These are phyloP conservation scores for Claviceps pazoutovae DNA, from an alignment of 2,329 filamentous ascomycete genomes.

Conservation along the genomic window DNA sequence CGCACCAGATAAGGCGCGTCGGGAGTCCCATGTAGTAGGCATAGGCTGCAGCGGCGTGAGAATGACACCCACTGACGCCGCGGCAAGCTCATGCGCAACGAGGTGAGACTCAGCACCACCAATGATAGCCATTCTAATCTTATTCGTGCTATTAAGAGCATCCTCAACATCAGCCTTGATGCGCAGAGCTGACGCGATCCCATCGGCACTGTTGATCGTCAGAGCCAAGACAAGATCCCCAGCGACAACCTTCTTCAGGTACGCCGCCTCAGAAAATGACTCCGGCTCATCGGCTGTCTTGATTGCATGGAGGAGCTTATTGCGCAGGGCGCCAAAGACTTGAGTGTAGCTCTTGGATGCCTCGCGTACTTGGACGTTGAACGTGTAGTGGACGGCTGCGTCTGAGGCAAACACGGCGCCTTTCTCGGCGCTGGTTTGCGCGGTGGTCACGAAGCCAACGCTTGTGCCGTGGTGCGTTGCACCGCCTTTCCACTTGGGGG, in stretches of 20 bases:
- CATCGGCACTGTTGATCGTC: constrained; percentile 48
- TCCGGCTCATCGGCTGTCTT: constrained; percentile 19
- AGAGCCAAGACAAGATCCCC: constrained; percentile 42
- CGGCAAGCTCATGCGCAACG: constrained; percentile 42
- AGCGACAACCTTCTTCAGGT: constrained; percentile 37
- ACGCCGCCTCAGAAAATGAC: constrained; percentile 33
- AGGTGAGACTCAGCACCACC: constrained; percentile 51
- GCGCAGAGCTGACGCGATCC: constrained; percentile 43
- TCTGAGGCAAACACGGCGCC: constrained; percentile 40
- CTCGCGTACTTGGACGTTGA: constrained; percentile 24
- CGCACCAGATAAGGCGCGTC: constrained; percentile 47
- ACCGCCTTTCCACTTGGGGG: constrained; percentile 30
- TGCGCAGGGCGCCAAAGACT: constrained; percentile 35
- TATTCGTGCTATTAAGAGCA: constrained; percentile 16
- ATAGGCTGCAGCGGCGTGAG: constrained; percentile 45
- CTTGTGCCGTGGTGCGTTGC: constrained; percentile 41
- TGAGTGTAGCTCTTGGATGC: constrained; percentile 38
- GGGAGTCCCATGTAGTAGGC: constrained; percentile 43
- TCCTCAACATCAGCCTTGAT: constrained; percentile 44
- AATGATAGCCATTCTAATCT: constrained; percentile 40
- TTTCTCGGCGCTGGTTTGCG: constrained; percentile 29
- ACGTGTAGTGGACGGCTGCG: constrained; percentile 43
- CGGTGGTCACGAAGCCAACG: constrained; percentile 42
- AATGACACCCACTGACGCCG: constrained; percentile 43
- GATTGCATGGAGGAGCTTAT: constrained; percentile 39